phyloP scores from a whole-genome alignment of 768 basidiomycete species.

The Infundibulicybe gibba region DNA sequence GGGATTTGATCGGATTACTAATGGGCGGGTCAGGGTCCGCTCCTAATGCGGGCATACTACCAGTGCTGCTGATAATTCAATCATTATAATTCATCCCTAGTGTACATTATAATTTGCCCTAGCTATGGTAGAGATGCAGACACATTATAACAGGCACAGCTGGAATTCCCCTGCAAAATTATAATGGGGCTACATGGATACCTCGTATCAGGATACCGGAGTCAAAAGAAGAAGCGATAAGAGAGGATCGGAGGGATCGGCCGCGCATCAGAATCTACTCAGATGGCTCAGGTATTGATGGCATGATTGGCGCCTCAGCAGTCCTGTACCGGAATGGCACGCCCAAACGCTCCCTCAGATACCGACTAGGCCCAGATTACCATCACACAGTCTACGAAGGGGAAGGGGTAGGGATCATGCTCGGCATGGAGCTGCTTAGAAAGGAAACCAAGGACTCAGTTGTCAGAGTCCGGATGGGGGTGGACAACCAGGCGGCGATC shows the following conservation, averaged over 20 bases:
- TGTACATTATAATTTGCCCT: too few relatives aligned
- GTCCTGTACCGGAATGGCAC: constrained; percentile 3
- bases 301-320: constrained; percentile 10
- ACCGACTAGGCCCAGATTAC: constrained; percentile 7
- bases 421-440: constrained; percentile 9
- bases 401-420: constrained; percentile 8
- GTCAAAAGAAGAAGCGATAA: constrained; percentile 1
- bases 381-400: constrained; percentile 12
- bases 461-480: too few relatives aligned
- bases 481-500: constrained; percentile 10
- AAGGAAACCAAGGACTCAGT: neutral
- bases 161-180: too few relatives aligned
- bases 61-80: too few relatives aligned
- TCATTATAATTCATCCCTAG: too few relatives aligned
- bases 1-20: too few relatives aligned
- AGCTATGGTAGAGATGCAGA: too few relatives aligned
- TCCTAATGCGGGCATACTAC: too few relatives aligned
- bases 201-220: constrained; percentile 6
- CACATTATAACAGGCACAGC: too few relatives aligned
- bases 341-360: constrained; percentile 3
- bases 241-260: neutral
- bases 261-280: constrained; percentile 1
- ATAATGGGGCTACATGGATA: too few relatives aligned
- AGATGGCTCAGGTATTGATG: too few relatives aligned
- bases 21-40: too few relatives aligned